Base-by-base conservation (phyloP, 176 grass and related monocot genomes). In the Carex myosuroides region DNA sequence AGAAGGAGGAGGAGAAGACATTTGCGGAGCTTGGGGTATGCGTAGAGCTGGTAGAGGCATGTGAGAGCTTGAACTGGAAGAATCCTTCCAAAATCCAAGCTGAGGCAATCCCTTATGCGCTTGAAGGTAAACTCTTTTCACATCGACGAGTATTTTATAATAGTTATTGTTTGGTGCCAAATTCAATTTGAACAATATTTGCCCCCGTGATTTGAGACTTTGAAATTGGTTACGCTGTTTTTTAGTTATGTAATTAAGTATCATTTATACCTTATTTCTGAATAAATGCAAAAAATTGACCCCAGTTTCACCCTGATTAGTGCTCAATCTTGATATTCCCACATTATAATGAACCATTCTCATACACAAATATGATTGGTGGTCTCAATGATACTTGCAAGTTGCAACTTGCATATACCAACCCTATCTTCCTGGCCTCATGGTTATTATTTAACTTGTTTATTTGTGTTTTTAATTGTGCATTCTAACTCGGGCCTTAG, bases 21-120 rank as follows among this genome's bases (percentile, higher is more conserved):
- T 87, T 87, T 37, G 21, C 65, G 41, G 85, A 82, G 56, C 70
- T 88, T 6, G 82, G 87, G 18, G 13, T 88, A 4, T 80, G 87
- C 52, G 18, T 55, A 11, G 81, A 88, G 60, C 46, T 80, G 8
- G 70, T 85, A 8, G 87, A 88, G 39, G 87, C 82, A 13, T 88
- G 82, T 41, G 72, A 85, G 61, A 72, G 33, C 69, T 59, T 88
- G 33, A 81, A 81, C 65, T 88, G 82, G 87, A 85, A 79, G 62
- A 60, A 2, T 11, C 87, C 87, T 29, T 69, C 72, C 13, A 81
- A 80, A 59, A 85, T 84, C 44, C 82, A 84, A 64, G 73, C 48
- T 11, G 73, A 88, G 62, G 59, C 81, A 7, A 88, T 88, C 37
- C 71, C 87, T 35, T 84, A 80, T 33, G 59, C 73, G 18, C 71